Base-by-base conservation (phyloP, 1,139 yeast species). In the Williopsis jadinii region DNA sequence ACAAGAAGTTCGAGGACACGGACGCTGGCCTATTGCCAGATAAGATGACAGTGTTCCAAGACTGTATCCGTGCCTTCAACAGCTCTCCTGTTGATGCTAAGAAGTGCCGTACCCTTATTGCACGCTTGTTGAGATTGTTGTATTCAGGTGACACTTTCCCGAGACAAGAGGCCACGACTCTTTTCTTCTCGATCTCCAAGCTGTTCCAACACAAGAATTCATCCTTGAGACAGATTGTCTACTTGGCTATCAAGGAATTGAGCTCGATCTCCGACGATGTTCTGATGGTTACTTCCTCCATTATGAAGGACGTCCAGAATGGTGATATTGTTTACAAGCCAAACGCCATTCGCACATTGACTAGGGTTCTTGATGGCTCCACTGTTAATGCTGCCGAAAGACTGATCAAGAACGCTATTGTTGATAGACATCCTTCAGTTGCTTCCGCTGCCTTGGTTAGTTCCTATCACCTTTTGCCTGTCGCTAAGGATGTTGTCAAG, bases 11-110 rank as follows among this genome's bases (percentile, higher is more conserved):
- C 66, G 96, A 87, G 62, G 88, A 85, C 60, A 64, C 78, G 46
- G 84, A 75, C 51, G 68, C 80, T 43, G 83, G 80, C 41, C 64
- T 68, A 28, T 63, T 75, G 50, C 94, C 95, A 46, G 98, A 92
- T 66, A 88, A 88, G 67, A 92, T 92, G 97, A 84, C 96, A 10
- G 92, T 94, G 51, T 90, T 85, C 63, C 99, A 92, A 67, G 96
- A 90, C 63, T 90, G 97, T 68, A 71, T 87, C 56, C 86, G 86
- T 54, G 92, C 86, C 49, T 94, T 92, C 75, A 90, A 90, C 67
- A 87, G 92, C 50, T 76, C 95, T 35, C 96, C 96, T 13, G 84
- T 90, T 46, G 84, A 85, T 55, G 86, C 97, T 30, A 83, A 80
- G 55, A 84, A 83, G 64, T 87, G 96, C 61, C 85, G 98, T 55